Evolutionary conservation across 306 rosid genomes (phyloP).

Genomic region (Prunus salicina): DNA sequence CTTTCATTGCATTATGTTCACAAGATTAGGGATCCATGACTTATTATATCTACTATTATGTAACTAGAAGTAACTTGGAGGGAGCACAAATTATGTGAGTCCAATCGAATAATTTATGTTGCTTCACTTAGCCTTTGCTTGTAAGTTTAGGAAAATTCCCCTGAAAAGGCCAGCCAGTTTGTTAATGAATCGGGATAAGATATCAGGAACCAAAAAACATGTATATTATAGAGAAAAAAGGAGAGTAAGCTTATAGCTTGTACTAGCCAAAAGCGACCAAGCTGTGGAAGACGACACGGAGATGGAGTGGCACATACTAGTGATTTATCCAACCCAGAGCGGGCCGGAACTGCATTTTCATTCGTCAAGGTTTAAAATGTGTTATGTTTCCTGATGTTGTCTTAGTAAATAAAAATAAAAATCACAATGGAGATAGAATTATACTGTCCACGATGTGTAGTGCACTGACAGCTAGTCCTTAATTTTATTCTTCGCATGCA

Average conservation of each 20-base stretch:
- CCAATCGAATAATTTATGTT: not conserved
- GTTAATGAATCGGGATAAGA: slow-evolving; percentile 5
- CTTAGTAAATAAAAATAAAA: not conserved
- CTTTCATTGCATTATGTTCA: not conserved
- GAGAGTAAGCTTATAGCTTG: not conserved
- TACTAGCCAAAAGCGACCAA: slow-evolving; percentile 79
- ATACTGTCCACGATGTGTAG: no score
- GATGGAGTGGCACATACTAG: slow-evolving; percentile 80
- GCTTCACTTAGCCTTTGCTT: slow-evolving; percentile 63
- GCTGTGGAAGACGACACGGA: slow-evolving; percentile 83
- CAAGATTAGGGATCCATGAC: no score
- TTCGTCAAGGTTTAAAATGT: slow-evolving; percentile 15
- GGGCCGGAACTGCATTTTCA: slow-evolving; percentile 79
- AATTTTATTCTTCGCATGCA: no score
- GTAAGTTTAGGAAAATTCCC: slow-evolving; percentile 79
- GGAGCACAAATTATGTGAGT: not conserved
- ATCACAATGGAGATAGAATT: no score
- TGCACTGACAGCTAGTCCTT: no score
- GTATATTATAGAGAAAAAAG: not conserved
- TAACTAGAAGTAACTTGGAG: not conserved
- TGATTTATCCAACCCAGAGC: slow-evolving; percentile 85
- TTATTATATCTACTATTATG: no score
- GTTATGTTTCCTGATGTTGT: no score
- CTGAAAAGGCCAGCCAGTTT: slow-evolving; percentile 32
- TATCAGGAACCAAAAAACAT: not conserved